These are phyloP conservation scores for Cubamyces sp. DNA, from an alignment of 768 basidiomycete species.

Conservation along the genomic window DNA sequence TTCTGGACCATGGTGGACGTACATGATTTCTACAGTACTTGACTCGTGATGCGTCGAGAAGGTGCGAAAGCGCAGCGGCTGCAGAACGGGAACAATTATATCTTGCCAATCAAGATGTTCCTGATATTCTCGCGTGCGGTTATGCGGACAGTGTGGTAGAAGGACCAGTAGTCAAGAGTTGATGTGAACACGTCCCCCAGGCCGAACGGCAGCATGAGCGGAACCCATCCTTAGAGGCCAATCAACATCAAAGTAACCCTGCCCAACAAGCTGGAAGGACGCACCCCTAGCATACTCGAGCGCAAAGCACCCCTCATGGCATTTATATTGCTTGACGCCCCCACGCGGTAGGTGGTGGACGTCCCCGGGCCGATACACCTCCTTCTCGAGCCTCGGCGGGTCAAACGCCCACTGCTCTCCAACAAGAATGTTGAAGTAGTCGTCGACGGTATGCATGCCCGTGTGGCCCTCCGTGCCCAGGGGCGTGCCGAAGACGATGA, in stretches of 20 bases:
- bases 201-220: conserved; percentile 94
- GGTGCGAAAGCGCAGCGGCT: no score
- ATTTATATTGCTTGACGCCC: conserved; percentile 94
- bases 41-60: no score
- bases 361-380: conserved; percentile 81
- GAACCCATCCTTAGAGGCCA: conserved; percentile 99
- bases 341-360: conserved; percentile 87
- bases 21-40: no score
- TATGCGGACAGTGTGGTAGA: conserved; percentile 77
- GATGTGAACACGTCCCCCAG: conserved; percentile 84
- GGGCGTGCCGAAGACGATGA: conserved; percentile 95
- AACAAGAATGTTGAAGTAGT: conserved; percentile 94
- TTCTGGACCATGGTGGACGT: no score
- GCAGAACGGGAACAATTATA: conserved; percentile 43
- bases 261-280: no score
- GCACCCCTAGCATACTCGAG: conserved; percentile 92
- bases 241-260: no score
- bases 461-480: conserved; percentile 96
- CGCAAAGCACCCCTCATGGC: conserved; percentile 95
- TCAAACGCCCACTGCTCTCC: conserved; percentile 95
- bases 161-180: conserved; percentile 83
- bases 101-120: conserved; percentile 87
- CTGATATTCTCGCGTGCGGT: conserved; percentile 82
- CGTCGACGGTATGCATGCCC: conserved; percentile 94
- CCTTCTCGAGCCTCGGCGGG: conserved; percentile 82